Evolutionary conservation across 2,329 filamentous ascomycete genomes (phyloP), one percentile per base, ranked within the genome.

Genomic region (Venturia carpophila): DNA sequence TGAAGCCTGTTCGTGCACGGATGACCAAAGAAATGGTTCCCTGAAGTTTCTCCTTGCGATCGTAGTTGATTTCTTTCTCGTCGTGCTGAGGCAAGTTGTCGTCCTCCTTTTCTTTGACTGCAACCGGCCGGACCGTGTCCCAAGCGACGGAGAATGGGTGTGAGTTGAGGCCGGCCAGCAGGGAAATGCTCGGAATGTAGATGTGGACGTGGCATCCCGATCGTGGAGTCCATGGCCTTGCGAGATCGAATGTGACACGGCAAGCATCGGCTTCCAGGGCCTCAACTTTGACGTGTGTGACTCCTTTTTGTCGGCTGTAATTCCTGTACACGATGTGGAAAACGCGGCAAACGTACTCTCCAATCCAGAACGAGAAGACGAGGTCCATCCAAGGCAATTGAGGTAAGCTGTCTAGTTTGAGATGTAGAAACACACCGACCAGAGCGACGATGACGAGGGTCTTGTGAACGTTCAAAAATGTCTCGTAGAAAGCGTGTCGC

Each of bases 401-500:
- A 3, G 88, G 79, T 10, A 91, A 78, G 4, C 80, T 75, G 37
- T 90, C 84, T 11, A 89, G 79, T 56, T 84, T 80, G 71, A 91
- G 86, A 78, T 97, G 94, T 45, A 92, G 79, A 83, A 87, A 94
- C 10, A 92, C 86, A 71, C 87, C 87, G 65, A 84, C 80, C 62
- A 97, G 83, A 60, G 81, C 79, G 64, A 90, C 73, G 43, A 88
- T 75, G 47, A 87, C 91, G 62, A 96, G 78, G 45, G 90, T 75
- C 70, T 96, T 92, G 77, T 97, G 94, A 39, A 88, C 77, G 73
- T 90, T 91, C 70, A 97, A 83, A 78, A 99, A 99, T 0, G 91
- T 95, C 78, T 99, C 94, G 79, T 99, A 99, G 74, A 96, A 97
- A 47, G 92, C 92, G 75, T 97, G 93, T 67, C 94, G 87, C 63